A percentile compares a stretch with the other conserved stretches of the same genome.
These are phyloP conservation scores for Vitis vinifera DNA, from an alignment of 164 flowering plant genomes.

Conservation along the genomic window DNA sequence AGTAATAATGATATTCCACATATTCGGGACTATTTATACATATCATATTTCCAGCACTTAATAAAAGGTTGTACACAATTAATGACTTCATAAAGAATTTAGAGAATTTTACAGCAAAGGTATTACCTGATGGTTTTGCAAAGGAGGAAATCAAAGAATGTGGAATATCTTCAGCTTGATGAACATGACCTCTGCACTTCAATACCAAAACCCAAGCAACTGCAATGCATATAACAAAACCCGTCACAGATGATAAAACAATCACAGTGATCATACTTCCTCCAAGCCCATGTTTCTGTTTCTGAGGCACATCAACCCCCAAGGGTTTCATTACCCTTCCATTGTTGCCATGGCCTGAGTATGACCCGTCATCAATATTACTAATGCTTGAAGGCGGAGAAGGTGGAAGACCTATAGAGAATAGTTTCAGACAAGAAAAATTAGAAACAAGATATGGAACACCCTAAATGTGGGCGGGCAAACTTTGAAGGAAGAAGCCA, in stretches of 20 bases:
- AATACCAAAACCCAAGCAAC: slow-evolving; percentile 35
- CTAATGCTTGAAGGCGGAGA: slow-evolving; percentile 50
- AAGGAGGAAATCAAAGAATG: slow-evolving; percentile 17
- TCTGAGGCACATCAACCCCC: slow-evolving; percentile 53
- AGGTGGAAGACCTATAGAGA: slow-evolving; percentile 59
- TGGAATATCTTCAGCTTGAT: slow-evolving; percentile 18
- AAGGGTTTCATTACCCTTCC: slow-evolving; percentile 47
- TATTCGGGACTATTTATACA: no score
- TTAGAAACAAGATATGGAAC: background rate
- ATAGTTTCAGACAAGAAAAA: slow-evolving; percentile 1
- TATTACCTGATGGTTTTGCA: slow-evolving; percentile 38
- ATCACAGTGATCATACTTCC: slow-evolving; percentile 36
- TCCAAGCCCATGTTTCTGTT: slow-evolving; percentile 19
- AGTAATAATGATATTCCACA: background rate
- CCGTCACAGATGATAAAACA: slow-evolving; percentile 39
- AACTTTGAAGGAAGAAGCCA: background rate
- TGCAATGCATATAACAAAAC: slow-evolving; percentile 34
- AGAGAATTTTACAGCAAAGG: no score
- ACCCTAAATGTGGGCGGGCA: background rate
- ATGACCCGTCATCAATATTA: slow-evolving; percentile 23
- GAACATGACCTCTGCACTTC: slow-evolving; percentile 20
- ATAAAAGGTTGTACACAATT: no score
- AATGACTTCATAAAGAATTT: no score
- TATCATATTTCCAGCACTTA: no score
- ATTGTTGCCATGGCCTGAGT: slow-evolving; percentile 24